Evolutionary conservation across 345 rosid genomes (phyloP), one percentile per base, ranked within the genome.

Genomic region (Boechera retrofracta): DNA sequence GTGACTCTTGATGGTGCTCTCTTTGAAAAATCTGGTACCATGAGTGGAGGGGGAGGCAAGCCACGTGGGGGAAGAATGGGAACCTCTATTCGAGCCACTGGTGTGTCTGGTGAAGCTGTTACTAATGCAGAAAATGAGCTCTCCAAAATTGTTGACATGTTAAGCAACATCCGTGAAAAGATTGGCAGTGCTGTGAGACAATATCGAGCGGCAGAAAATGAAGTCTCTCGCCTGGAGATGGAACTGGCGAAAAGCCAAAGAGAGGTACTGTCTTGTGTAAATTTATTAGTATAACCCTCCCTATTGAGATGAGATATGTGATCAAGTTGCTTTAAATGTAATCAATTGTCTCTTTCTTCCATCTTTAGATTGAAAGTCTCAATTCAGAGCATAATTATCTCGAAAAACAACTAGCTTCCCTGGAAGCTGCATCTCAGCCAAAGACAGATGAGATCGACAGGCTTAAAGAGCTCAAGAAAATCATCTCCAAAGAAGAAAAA

Each of bases 31-130:
- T 91, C 97, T 78, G 99, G 99, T 69, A 95, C 99, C 9, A 92
- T 95, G 98, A 95, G 92, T 77, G 99, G 99, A 53, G 98, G 98
- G 24, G 99, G 99, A 85, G 77, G 86, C 77, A 92, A 87, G 86
- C 98, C 98, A 60, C 91, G 93, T 36, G 98, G 98, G 57, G 98
- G 99, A 55, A 94, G 87, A 87, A 94, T 94, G 91, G 99, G 99
- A 18, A 89, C 99, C 63, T 89, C 91, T 77, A 83, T 94, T 86
- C 92, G 94, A 73, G 85, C 88, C 39, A 56, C 87, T 24, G 92
- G 87, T 69, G 94, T 92, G 62, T 89, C 98, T 61, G 82, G 78
- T 5, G 98, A 92, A 84, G 84, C 80, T 67, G 85, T 92, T 71
- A 66, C 77, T 62, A 77, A 69, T 79, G 95, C 93, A 38, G 98